phyloP scores from a whole-genome alignment of 2,329 filamentous ascomycete species.

The Monosporascus ibericus region DNA sequence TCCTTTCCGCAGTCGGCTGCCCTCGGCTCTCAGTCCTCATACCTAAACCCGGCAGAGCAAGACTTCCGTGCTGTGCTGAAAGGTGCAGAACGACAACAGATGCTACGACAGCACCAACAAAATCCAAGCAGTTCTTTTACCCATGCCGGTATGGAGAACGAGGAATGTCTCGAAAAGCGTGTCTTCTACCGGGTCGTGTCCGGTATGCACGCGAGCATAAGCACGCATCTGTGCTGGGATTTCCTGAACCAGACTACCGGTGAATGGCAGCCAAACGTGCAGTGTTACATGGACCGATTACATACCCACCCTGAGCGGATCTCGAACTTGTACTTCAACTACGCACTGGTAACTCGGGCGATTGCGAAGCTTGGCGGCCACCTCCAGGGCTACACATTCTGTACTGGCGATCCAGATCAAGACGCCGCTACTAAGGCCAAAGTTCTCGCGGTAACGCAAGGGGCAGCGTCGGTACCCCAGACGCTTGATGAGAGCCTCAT shows the following conservation, averaged over 20 bases:
- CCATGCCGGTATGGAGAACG: slow-evolving; percentile 63
- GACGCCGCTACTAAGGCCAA: slow-evolving; percentile 75
- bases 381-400: slow-evolving; percentile 82
- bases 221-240: slow-evolving; percentile 91
- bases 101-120: slow-evolving; percentile 53
- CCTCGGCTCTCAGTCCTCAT: slow-evolving; percentile 39
- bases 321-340: slow-evolving; percentile 98
- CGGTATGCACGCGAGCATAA: slow-evolving; percentile 98
- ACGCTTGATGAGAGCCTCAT: slow-evolving; percentile 95
- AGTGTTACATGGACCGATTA: slow-evolving; percentile 83
- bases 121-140: slow-evolving; percentile 52
- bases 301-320: slow-evolving; percentile 83
- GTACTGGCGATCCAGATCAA: slow-evolving; percentile 75
- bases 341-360: slow-evolving; percentile 86
- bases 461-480: slow-evolving; percentile 62
- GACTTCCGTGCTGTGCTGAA: slow-evolving; percentile 58
- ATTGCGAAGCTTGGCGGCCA: slow-evolving; percentile 84
- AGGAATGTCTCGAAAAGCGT: slow-evolving; percentile 96
- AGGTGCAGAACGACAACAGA: slow-evolving; percentile 52
- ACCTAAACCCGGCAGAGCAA: slow-evolving; percentile 47
- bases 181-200: slow-evolving; percentile 94
- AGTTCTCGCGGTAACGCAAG: slow-evolving; percentile 68
- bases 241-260: slow-evolving; percentile 94
- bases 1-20: slow-evolving; percentile 56
- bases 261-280: slow-evolving; percentile 82